Base-by-base conservation (phyloP, 2,329 filamentous ascomycete genomes). In the Sporothrix globosa region DNA sequence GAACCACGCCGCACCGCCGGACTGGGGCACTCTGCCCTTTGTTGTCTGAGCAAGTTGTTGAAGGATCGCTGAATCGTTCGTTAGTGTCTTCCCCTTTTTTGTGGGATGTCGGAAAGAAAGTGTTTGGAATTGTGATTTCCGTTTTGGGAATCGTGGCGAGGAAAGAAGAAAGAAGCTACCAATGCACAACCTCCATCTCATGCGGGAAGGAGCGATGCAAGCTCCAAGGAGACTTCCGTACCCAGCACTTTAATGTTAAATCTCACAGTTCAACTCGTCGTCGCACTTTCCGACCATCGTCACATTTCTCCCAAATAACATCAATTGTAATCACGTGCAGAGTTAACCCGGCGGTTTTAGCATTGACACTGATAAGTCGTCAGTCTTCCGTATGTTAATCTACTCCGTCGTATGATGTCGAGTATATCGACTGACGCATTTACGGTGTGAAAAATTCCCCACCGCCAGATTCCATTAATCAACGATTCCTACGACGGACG, bases 171-270 rank as follows among this genome's bases (percentile, higher is more conserved):
- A 30, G 5, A n/a, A 24, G 5, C 21, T 27, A 14, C 44, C 3
- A 24, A 19, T 34, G 19, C 44, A 48, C 44, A 5, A 17, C 61
- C 27, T 34, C 1, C 4, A 34, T 9, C 34, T 6, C 34, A 34
- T 34, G n/a, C 44, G 14, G 44, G 61, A 66, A 66, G 44, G 61
- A 52, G n/a, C 56, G 56, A 61, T 44, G 34, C 34, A 61, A 61
- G 56, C 56, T 10, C 41, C 56, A 41, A 60, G 56, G 56, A 34
- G 11, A 34, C 56, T 61, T 41, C 56, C 34, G n/a, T 17, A 61
- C 21, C 56, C 44, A 7, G 14, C 11, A 17, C 13, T 24, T 41
- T 41, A 21, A 60, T 60, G 11, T 27, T 60, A 3, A 30, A 60
- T 60, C 41, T 60, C 56, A 19, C 56, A 60, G 21, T 34, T 48